Evolutionary conservation across 2,329 filamentous ascomycete species (phyloP).

Genomic region (Purpureocillium takamizusanense): DNA sequence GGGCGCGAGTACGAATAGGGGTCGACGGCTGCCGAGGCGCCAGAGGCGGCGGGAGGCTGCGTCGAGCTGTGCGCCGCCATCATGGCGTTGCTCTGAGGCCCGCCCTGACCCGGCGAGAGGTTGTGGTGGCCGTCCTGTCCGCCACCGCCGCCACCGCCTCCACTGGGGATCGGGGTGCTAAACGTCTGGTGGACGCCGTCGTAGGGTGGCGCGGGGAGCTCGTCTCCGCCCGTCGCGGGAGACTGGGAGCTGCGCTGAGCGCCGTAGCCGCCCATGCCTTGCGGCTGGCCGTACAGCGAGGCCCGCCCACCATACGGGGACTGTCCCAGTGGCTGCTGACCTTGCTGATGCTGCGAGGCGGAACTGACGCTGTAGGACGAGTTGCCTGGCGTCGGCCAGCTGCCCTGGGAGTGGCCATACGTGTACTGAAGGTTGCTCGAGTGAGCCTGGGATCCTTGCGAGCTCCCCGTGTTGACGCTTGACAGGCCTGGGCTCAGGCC

Average conservation of each 20-base stretch:
- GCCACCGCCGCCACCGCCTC: conserved; percentile 32
- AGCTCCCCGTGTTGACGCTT: conserved; percentile 51
- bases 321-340: conserved; percentile 13
- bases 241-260: conserved; percentile 25
- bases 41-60: conserved; percentile 41
- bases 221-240: conserved; percentile 49
- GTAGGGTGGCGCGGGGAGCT: conserved; percentile 58
- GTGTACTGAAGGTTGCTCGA: conserved; percentile 31
- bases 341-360: conserved; percentile 12
- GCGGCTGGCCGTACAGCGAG: conserved; percentile 38
- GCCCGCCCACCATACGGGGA: conserved; percentile 17
- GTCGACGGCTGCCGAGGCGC: conserved; percentile 47
- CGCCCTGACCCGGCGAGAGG: conserved; percentile 19
- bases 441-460: conserved; percentile 47
- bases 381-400: conserved; percentile 48
- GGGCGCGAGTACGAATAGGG: conserved; percentile 41
- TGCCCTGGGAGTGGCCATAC: conserved; percentile 44
- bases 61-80: conserved; percentile 20
- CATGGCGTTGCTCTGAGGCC: conserved; percentile 13
- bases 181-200: conserved; percentile 59
- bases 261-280: conserved; percentile 32
- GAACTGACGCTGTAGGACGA: conserved; percentile 46
- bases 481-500: conserved; percentile 53
- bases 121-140: conserved; percentile 21
- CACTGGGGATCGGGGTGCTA: conserved; percentile 44